phyloP scores from a whole-genome alignment of 2,329 filamentous ascomycete genomes.

The Diaporthe nobilis region DNA sequence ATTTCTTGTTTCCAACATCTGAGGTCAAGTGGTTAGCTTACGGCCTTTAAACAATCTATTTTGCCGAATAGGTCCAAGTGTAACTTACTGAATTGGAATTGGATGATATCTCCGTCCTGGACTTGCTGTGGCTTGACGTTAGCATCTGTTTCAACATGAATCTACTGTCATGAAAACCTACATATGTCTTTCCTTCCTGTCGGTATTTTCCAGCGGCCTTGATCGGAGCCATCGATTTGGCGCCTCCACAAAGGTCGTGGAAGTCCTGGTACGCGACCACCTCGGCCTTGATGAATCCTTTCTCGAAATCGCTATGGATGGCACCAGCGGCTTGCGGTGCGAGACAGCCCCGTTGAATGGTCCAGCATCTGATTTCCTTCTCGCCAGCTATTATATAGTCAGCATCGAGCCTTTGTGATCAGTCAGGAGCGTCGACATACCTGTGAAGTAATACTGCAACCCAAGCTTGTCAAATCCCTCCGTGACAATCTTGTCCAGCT shows the following conservation, averaged over 20 bases:
- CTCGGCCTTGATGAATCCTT: constrained; percentile 61
- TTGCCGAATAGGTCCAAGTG: background rate
- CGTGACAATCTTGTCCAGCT: constrained; percentile 59
- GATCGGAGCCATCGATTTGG: constrained; percentile 60
- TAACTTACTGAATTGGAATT: constrained; percentile 60
- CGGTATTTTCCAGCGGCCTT: constrained; percentile 62
- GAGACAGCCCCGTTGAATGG: constrained; percentile 54
- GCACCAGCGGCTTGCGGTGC: constrained; percentile 59
- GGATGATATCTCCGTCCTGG: constrained; percentile 54
- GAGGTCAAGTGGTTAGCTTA: background rate
- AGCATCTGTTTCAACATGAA: constrained; percentile 36
- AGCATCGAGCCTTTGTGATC: background rate
- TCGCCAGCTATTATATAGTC: constrained; percentile 52
- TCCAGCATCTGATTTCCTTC: constrained; percentile 62
- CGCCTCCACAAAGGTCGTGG: constrained; percentile 58
- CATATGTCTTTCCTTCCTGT: constrained; percentile 61
- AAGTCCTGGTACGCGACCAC: constrained; percentile 62
- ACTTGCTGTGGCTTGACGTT: constrained; percentile 45
- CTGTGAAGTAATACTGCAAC: constrained; percentile 61
- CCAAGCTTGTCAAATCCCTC: constrained; percentile 61
- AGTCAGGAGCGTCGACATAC: constrained; percentile 41
- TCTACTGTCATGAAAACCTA: constrained; percentile 42
- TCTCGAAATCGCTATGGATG: constrained; percentile 60
- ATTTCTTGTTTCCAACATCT: constrained; percentile 38
- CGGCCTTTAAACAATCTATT: too few relatives aligned